phyloP scores from a whole-genome alignment of 805 yeast species.

The Starmerella bombi region DNA sequence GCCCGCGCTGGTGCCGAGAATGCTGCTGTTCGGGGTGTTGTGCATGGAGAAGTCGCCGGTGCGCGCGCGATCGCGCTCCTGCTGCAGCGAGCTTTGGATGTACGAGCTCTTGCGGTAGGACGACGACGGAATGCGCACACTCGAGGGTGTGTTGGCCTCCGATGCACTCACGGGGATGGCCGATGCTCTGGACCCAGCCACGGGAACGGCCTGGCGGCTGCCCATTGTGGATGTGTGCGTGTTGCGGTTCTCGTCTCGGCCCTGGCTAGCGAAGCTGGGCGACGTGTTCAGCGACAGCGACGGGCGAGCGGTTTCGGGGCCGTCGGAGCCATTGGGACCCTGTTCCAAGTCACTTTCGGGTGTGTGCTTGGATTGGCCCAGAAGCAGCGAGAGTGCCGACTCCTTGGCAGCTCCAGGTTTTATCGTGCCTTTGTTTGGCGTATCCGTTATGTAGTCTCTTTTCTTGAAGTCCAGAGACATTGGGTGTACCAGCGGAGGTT shows the following conservation, averaged over 20 bases:
- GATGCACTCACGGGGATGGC: slow-evolving; percentile 4
- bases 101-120: slow-evolving; percentile 14
- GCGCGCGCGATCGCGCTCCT: slow-evolving; percentile 20
- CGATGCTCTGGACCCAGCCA: not conserved
- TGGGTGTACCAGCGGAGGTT: no score
- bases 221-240: not conserved
- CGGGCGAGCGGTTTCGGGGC: not conserved
- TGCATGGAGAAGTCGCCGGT: slow-evolving; percentile 32
- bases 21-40: slow-evolving; percentile 13
- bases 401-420: slow-evolving; percentile 11
- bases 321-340: not conserved
- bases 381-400: slow-evolving; percentile 19
- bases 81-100: slow-evolving; percentile 15
- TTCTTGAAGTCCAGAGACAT: slow-evolving; percentile 18
- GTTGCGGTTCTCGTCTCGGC: not conserved
- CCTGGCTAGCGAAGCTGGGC: no score
- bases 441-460: slow-evolving; percentile 9
- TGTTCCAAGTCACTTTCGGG: not conserved
- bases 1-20: slow-evolving; percentile 16
- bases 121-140: slow-evolving; percentile 13
- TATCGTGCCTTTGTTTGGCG: not conserved
- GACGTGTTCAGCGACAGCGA: not conserved
- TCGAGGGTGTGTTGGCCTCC: slow-evolving; percentile 3
- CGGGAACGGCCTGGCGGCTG: slow-evolving; percentile 4
- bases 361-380: slow-evolving; percentile 15